These are phyloP conservation scores for Trichoderma parareesei DNA, from an alignment of 495 filamentous ascomycete species.

Conservation along the genomic window DNA sequence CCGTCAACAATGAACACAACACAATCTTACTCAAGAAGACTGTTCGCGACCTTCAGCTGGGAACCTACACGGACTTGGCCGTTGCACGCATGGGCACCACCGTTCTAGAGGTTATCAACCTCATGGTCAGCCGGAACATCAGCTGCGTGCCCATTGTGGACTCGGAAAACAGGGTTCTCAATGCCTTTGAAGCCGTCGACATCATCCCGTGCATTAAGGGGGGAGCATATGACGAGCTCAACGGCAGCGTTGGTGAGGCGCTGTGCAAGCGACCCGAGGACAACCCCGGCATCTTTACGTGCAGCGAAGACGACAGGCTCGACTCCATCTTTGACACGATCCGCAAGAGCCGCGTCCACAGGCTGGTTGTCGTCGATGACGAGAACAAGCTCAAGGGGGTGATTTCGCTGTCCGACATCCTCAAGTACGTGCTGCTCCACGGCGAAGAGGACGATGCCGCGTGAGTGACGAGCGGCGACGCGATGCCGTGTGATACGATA, in stretches of 20 bases:
- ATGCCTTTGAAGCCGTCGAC: slow-evolving; percentile 97
- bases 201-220: slow-evolving; percentile 94
- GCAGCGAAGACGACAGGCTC: slow-evolving; percentile 80
- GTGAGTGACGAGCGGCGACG: slow-evolving; percentile 19
- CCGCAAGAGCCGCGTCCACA: slow-evolving; percentile 85
- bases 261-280: slow-evolving; percentile 82
- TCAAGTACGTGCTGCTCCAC: slow-evolving; percentile 87
- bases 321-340: slow-evolving; percentile 97
- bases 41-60: slow-evolving; percentile 74
- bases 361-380: slow-evolving; percentile 87
- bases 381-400: slow-evolving; percentile 77
- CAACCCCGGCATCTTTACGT: slow-evolving; percentile 95
- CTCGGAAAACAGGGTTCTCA: slow-evolving; percentile 70
- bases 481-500: neutral
- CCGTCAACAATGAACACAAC: slow-evolving; percentile 84
- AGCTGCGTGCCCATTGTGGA: slow-evolving; percentile 93
- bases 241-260: slow-evolving; percentile 81
- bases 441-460: slow-evolving; percentile 58
- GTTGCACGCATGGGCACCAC: slow-evolving; percentile 87
- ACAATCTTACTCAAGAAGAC: slow-evolving; percentile 85
- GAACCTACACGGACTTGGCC: slow-evolving; percentile 70
- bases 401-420: slow-evolving; percentile 90
- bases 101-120: slow-evolving; percentile 93
- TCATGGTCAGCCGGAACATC: slow-evolving; percentile 86
- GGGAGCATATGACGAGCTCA: slow-evolving; percentile 83